Evolutionary conservation across 75 land plant genomes (phyloP), one percentile per base, ranked within the genome.

Genomic region (Adiantum capillusveneris): DNA sequence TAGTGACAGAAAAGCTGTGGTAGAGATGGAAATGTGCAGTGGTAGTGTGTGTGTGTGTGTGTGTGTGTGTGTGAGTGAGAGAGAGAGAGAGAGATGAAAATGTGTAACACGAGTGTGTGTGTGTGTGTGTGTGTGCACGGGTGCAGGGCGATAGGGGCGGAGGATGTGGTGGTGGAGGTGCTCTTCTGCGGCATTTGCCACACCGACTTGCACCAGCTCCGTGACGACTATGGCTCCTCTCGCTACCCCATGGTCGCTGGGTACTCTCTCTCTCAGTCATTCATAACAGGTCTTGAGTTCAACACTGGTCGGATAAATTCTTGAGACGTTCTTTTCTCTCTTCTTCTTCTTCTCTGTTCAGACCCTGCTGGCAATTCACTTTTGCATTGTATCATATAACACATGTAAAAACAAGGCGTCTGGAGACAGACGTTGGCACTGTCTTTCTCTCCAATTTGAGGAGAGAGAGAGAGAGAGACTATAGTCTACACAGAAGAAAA

Each of bases 181-280:
- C 61, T 75, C 14, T 85, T 62, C 67, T 88, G 94, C 55, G 94
- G 94, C 24, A 58, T 88, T 20, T 88, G 94, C 76, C 94, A 88
- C 71, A 72, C 86, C 9, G 94, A 88, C 51, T 36, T 88, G 59
- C 89, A 85, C 41, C 86, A 82, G 53, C 48, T 64, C 57, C 82
- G 68, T 29, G 83, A 88, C 57, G 75, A 82, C 30, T 66, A 76
- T 44, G 86, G 90, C 72, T 70, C 65, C 70, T 85, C 94, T 45
- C 64, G 80, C 22, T 88, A 88, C 44, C 94, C 94, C 67, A 88
- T 88, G 94, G 86, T 88, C 31, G 86, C 89, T 0, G 94, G 94
- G 86, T 84, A 70, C 17, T 65, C 20, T 31, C 9, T 50, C 16
- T 34, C 39, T 27, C 44, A 51, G 25, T 53, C 21, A 22, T 27